phyloP scores from a whole-genome alignment of 2,329 filamentous ascomycete species.

The Xylariomycetidae sp. region DNA sequence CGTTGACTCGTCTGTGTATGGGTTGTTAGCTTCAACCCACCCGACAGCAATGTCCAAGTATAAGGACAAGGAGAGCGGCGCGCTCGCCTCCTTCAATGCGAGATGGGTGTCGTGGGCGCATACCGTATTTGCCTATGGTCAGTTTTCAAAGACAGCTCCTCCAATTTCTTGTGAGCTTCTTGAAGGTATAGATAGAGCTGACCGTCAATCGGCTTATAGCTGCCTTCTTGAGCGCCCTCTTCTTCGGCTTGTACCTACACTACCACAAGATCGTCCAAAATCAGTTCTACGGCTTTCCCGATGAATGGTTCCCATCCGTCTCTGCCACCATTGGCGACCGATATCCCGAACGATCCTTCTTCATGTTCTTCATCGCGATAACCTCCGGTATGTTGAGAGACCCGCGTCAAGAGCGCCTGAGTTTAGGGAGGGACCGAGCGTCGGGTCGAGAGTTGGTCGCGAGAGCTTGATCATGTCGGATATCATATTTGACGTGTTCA shows the following conservation, averaged over 20 bases:
- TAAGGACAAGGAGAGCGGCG: constrained; percentile 61
- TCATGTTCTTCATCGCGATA: constrained; percentile 95
- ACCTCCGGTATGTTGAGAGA: constrained; percentile 64
- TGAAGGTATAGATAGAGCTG: not conserved
- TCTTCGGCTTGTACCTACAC: constrained; percentile 77
- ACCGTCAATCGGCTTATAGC: constrained; percentile 37
- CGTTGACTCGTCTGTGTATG: no score
- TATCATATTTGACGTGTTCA: no score
- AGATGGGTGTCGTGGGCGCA: constrained; percentile 89
- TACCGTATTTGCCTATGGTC: constrained; percentile 77
- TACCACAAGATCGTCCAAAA: constrained; percentile 98
- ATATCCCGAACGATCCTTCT: constrained; percentile 93
- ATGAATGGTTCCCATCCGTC: constrained; percentile 96
- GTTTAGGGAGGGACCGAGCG: no score
- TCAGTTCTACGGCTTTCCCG: constrained; percentile 88
- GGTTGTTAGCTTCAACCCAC: no score
- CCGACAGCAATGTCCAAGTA: no score
- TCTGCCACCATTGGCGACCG: constrained; percentile 96
- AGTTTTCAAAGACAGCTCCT: constrained; percentile 23
- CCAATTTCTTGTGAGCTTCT: not conserved
- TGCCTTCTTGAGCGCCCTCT: constrained; percentile 81
- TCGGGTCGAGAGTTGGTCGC: no score
- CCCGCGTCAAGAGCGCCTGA: no score
- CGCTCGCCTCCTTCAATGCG: constrained; percentile 66
- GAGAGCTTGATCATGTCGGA: no score